Percentiles rank a stretch among this genome's conserved stretches.
Conservation (phyloP, 345 rosid genomes). For the Salix exigua region DNA sequence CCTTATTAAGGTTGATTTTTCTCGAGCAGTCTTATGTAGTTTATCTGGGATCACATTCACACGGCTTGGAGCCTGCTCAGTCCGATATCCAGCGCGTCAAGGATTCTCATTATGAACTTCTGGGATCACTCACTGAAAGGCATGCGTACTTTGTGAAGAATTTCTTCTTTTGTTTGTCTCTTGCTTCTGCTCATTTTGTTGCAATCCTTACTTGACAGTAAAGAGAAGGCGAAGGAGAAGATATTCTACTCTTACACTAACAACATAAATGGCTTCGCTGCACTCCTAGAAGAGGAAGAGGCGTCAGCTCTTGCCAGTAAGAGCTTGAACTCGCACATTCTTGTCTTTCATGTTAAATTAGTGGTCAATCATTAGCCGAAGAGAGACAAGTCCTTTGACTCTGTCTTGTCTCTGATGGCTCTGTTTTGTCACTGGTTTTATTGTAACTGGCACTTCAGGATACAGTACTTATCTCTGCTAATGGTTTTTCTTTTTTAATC, state of each 20-base stretch:
- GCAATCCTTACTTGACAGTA: background rate
- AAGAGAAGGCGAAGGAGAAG: conserved; percentile 9
- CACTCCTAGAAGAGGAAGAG: conserved; percentile 23
- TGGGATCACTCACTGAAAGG: conserved; percentile 16
- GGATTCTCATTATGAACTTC: conserved; percentile 3
- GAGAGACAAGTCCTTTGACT: background rate
- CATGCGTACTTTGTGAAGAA: background rate
- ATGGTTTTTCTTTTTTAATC: background rate
- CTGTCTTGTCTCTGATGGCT: background rate
- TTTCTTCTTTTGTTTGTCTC: background rate
- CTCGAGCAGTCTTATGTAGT: conserved; percentile 19
- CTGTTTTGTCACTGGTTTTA: background rate
- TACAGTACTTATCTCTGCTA: background rate
- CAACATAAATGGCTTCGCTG: conserved; percentile 27
- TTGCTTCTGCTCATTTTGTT: background rate
- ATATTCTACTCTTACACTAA: conserved; percentile 24
- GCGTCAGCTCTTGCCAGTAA: conserved; percentile 17
- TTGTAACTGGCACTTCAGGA: background rate
- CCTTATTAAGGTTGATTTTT: background rate
- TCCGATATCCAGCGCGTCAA: background rate
- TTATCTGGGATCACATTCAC: conserved; percentile 22
- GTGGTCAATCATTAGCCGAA: background rate
- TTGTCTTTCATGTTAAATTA: background rate
- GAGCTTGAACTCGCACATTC: background rate
- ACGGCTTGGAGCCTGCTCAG: background rate